Base-by-base conservation (phyloP, 306 rosid species). In the peach (Prunus persica) region DNA sequence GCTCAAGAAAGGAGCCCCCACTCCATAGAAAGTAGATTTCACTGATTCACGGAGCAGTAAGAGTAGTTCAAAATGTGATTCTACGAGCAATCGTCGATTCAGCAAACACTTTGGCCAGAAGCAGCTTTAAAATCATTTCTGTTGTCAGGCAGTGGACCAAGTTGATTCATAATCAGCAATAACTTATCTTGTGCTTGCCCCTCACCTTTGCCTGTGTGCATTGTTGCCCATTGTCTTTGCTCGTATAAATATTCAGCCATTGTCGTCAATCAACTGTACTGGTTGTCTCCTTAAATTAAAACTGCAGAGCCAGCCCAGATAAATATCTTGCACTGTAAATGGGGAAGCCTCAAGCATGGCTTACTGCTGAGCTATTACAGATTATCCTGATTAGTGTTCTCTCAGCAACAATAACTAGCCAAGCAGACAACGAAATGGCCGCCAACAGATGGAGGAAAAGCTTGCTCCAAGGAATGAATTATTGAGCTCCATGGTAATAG, bases 361-460 rank as follows among this genome's bases (percentile, higher is more conserved):
- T 71, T 49, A 46, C 56, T 58, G 68, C 72, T 52, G 54, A 50
- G 28, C 56, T 47, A 15, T 54, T 61, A 25, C 34, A 27, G 47
- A 72, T 45, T 8, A 30, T 13, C 51, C 55, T 65, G 43, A 8
- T 22, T 18, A 15, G 58, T 56, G 38, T 60, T 41, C 57, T 64
- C 32, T 28, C 10, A 8, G 66, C 15, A 51, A 24, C 41, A 55
- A 45, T n/a, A 54, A 47, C 30, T 49, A 55, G 52, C 81, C 49
- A n/a, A 64, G 77, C 73, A 76, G 54, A 34, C 77, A 51, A 70
- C n/a, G 32, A 71, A 11, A 54, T 54, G 75, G 76, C 55, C 3
- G 56, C 43, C 43, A 1, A 38, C 64, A 30, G 16, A 61, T 55
- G 64, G 72, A 72, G 76, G 25, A 25, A 27, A 50, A 22, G 67